Percentiles rank a stretch among this genome's conserved stretches.
Conservation (phyloP, 148 eudicot genomes). For the Polygonum aviculare region DNA sequence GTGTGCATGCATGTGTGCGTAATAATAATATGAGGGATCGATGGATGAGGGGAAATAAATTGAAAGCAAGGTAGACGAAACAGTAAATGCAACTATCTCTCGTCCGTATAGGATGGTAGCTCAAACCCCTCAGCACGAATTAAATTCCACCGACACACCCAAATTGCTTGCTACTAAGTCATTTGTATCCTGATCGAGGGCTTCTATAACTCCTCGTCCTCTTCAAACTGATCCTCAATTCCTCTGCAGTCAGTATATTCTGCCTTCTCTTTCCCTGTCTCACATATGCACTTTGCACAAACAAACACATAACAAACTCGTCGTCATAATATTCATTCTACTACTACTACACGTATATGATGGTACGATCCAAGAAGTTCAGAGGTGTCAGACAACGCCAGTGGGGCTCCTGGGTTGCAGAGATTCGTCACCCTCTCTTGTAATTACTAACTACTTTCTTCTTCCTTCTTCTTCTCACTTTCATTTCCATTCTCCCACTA, state of each 20-base stretch:
- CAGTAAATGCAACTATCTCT: background rate
- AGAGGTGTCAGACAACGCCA: constrained; percentile 75
- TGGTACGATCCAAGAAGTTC: constrained; percentile 49
- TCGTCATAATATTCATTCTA: background rate
- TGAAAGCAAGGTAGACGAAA: background rate
- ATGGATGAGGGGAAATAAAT: background rate
- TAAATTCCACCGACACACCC: constrained; percentile 4
- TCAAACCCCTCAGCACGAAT: background rate
- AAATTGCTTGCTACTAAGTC: background rate
- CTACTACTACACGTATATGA: background rate
- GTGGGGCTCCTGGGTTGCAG: constrained; percentile 76
- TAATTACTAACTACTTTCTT: constrained; percentile 14
- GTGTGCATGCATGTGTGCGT: background rate
- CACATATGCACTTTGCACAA: no score
- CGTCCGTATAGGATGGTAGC: background rate
- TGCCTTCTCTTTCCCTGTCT: background rate
- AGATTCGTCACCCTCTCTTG: constrained; percentile 69
- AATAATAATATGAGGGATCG: background rate
- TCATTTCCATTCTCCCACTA: background rate
- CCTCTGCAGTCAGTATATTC: background rate
- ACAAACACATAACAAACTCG: no score
- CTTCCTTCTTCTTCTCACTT: background rate
- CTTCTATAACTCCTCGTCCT: background rate
- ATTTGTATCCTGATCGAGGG: no score
- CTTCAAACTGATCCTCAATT: background rate